A percentile compares a stretch with the other conserved stretches of the same genome.
phyloP scores from a whole-genome alignment of 2,329 filamentous ascomycete species.

The Cytospora schulzeri region DNA sequence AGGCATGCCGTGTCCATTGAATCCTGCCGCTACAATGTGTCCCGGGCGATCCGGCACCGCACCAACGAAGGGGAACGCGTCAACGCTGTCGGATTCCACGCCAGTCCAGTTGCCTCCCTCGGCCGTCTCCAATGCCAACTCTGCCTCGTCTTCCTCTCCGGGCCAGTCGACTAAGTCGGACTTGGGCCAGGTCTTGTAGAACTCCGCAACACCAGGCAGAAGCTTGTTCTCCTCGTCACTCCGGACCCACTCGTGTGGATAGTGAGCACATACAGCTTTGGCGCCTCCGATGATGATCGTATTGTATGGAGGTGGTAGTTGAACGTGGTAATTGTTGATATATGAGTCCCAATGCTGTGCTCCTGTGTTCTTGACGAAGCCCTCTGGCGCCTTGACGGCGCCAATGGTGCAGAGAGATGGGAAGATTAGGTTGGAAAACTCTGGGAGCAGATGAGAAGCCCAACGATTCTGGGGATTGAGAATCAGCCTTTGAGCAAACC shows the following conservation, averaged over 20 bases:
- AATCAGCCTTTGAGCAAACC: not conserved
- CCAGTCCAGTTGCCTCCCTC: conserved; percentile 38
- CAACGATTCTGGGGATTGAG: conserved; percentile 19
- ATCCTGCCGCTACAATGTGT: conserved; percentile 35
- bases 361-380: conserved; percentile 36
- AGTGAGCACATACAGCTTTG: conserved; percentile 33
- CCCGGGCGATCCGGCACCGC: conserved; percentile 31
- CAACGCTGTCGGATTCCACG: conserved; percentile 28
- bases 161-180: conserved; percentile 34
- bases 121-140: conserved; percentile 23
- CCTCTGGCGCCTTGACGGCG: conserved; percentile 36
- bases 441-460: conserved; percentile 28
- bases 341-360: conserved; percentile 36
- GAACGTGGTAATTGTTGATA: conserved; percentile 39
- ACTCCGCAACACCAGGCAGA: conserved; percentile 34
- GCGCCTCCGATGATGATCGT: conserved; percentile 36
- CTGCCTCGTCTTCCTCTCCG: conserved; percentile 28
- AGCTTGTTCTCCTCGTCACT: conserved; percentile 35
- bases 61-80: conserved; percentile 34
- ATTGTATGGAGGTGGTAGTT: conserved; percentile 37
- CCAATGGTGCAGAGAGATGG: conserved; percentile 30
- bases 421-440: conserved; percentile 26
- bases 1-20: conserved; percentile 37
- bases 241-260: conserved; percentile 30
- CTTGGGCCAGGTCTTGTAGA: conserved; percentile 35